phyloP scores from a whole-genome alignment of 805 yeast species.

The Cyberlindnera galapagoensis region DNA sequence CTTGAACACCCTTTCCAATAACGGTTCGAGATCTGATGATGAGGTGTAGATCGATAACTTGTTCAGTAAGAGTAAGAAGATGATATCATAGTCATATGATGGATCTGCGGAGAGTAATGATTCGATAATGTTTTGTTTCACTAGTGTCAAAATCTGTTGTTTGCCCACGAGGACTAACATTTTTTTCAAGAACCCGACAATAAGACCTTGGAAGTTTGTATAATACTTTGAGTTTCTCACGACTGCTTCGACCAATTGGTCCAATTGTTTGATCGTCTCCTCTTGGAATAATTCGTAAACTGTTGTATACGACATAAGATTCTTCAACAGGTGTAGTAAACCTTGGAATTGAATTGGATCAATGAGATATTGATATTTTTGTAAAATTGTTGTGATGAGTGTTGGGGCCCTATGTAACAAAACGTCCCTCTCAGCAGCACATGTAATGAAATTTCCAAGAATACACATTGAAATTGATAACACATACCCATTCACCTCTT shows the following conservation, averaged over 20 bases:
- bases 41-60: constrained; percentile 17
- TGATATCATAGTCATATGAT: constrained; percentile 11
- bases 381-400: constrained; percentile 8
- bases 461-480: constrained; percentile 17
- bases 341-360: constrained; percentile 25
- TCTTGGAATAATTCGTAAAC: constrained; percentile 11
- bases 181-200: constrained; percentile 18
- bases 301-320: constrained; percentile 10
- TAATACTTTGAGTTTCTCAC: constrained; percentile 19
- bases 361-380: constrained; percentile 15
- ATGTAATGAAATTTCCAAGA: constrained; percentile 21
- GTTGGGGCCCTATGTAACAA: constrained; percentile 11
- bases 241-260: constrained; percentile 17
- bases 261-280: constrained; percentile 3
- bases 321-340: constrained; percentile 18
- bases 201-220: constrained; percentile 15
- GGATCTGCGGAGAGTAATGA: constrained; percentile 7
- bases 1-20: constrained; percentile 11
- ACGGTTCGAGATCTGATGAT: constrained; percentile 2
- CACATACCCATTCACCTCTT: constrained; percentile 17
- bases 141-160: constrained; percentile 4
- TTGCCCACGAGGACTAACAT: constrained; percentile 12
- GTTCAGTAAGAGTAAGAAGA: constrained; percentile 14
- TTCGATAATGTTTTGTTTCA: constrained; percentile 6
- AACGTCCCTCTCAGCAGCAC: constrained; percentile 10